Percentiles rank a stretch among this genome's conserved stretches.
Conservation (phyloP, 805 yeast genomes). For the Kodamaea laetipori region DNA sequence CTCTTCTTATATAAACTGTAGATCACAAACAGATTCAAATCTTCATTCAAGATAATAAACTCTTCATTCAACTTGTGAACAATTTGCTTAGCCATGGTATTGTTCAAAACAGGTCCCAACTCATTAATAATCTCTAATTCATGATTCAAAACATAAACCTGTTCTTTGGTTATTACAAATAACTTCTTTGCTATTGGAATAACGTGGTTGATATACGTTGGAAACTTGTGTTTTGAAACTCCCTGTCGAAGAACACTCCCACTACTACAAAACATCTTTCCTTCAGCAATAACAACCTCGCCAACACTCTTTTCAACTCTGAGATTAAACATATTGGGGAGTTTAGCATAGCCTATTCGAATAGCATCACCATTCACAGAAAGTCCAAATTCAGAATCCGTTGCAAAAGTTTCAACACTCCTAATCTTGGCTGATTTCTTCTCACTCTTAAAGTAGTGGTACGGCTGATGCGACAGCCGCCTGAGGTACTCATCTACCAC, state of each 20-base stretch:
- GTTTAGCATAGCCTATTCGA: conserved; percentile 1
- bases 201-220: conserved; percentile 7
- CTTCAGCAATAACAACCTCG: background rate
- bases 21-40: conserved; percentile 3
- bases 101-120: conserved; percentile 10
- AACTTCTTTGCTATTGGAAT: conserved; percentile 4
- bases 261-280: background rate
- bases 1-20: conserved; percentile 4
- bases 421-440: background rate
- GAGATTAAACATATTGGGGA: conserved; percentile 8
- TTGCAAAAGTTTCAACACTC: conserved; percentile 2
- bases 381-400: conserved; percentile 5
- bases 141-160: conserved; percentile 4
- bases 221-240: background rate
- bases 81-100: conserved; percentile 6
- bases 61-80: conserved; percentile 5
- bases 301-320: background rate
- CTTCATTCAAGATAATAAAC: conserved; percentile 6
- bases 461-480: conserved; percentile 1
- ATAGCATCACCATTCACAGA: conserved; percentile 1
- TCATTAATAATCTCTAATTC: background rate
- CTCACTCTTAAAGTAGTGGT: conserved; percentile 6
- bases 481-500: conserved; percentile 9
- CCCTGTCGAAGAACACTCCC: background rate
- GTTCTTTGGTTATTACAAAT: conserved; percentile 5